Conservation (phyloP, 2,329 filamentous ascomycete species). For the Rhynchosporium agropyri region DNA sequence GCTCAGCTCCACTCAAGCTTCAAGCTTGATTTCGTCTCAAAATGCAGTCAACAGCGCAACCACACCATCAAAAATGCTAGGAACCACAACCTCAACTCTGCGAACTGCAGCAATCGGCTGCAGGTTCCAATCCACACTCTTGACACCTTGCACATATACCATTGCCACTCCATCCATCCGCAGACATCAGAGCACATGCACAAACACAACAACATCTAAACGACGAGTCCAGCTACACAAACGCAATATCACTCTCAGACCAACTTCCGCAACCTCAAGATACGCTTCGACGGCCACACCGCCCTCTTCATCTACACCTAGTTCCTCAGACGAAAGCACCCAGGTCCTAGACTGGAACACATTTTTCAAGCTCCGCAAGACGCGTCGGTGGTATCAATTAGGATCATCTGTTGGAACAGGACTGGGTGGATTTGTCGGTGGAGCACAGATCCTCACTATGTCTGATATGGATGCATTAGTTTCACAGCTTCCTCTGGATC, state of each 20-base stretch:
- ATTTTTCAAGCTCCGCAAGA: constrained; percentile 88
- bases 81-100: constrained; percentile 36
- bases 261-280: constrained; percentile 21
- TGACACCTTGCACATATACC: constrained; percentile 36
- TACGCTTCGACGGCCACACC: constrained; percentile 30
- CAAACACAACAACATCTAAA: constrained; percentile 22
- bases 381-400: constrained; percentile 81
- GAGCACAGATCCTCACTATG: constrained; percentile 67
- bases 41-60: constrained; percentile 13
- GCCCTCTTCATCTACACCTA: constrained; percentile 13
- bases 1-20: constrained; percentile 11
- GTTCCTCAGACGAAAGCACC: constrained; percentile 17
- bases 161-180: constrained; percentile 31
- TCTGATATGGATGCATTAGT: constrained; percentile 73
- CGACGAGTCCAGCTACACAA: constrained; percentile 36
- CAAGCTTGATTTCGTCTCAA: constrained; percentile 15
- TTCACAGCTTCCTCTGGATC: constrained; percentile 79
- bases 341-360: constrained; percentile 75
- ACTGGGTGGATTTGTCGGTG: constrained; percentile 60
- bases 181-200: constrained; percentile 25
- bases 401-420: constrained; percentile 72
- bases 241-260: constrained; percentile 38
- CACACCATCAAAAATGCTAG: constrained; percentile 36
- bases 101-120: constrained; percentile 41
- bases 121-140: constrained; percentile 38